Evolutionary conservation across 345 rosid species (phyloP).

Genomic region (Pistacia vera): DNA sequence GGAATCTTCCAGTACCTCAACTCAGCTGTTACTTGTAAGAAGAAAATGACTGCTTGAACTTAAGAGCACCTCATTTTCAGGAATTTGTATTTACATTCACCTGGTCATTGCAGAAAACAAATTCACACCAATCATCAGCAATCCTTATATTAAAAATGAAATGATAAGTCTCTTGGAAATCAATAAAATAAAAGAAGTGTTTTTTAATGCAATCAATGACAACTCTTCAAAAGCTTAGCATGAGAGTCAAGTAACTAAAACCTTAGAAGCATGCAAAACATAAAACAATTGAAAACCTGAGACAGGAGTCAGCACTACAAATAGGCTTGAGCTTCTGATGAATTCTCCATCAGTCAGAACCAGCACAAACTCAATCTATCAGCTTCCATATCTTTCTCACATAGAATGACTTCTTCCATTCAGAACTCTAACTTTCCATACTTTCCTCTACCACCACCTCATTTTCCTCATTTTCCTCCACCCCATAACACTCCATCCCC

Average conservation of each 20-base stretch:
- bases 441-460: conserved; percentile 39
- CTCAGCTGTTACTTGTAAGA: not conserved
- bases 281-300: not conserved
- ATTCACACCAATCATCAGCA: not conserved
- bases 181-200: conserved; percentile 27
- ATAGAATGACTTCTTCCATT: conserved; percentile 28
- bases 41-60: not conserved
- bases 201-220: conserved; percentile 48
- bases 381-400: conserved; percentile 9
- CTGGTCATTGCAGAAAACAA: not conserved
- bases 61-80: not conserved
- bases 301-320: conserved; percentile 13
- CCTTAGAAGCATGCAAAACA: conserved; percentile 36
- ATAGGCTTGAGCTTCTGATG: conserved; percentile 13
- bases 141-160: not conserved
- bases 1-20: not conserved
- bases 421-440: conserved; percentile 30
- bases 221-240: conserved; percentile 38
- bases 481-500: conserved; percentile 17
- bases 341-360: conserved; percentile 6
- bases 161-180: not conserved
- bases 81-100: not conserved
- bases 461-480: conserved; percentile 19
- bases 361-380: not conserved
- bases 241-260: conserved; percentile 40